Base-by-base conservation (phyloP, 73 alveolate species). In the Blepharisma stoltei region DNA sequence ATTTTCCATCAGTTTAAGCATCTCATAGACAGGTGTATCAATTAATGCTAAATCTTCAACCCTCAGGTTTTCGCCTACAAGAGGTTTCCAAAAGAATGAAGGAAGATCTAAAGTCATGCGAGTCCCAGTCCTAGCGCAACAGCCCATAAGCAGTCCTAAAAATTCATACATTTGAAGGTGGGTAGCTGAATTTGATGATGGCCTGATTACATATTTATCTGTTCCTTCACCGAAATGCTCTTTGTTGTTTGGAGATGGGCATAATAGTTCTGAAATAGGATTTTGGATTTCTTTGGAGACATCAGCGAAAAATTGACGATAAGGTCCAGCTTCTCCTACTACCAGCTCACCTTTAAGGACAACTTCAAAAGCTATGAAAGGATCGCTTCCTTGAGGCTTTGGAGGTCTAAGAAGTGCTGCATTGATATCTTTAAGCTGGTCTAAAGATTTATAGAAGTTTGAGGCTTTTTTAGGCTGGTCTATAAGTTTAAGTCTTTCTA, bases 321-420 rank as follows among this genome's bases (percentile, higher is more conserved):
- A 96, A 18, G 99, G 99, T 4, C 99, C 99, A 6, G 98, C 97
- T 73, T 91, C 94, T 32, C 99, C 99, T 65, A 93, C 96, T 21
- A 96, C 99, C 73, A 87, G 93, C 80, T 96, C 99, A 53, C 98
- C 98, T 83, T 89, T 96, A 78, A 95, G 93, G 66, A 86, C 87
- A 11, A 95, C 94, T 73, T 93, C 93, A 80, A 96, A 96, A 54
- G 98, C 94, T 38, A 96, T 75, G 86, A 92, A 95, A 45, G 99
- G 99, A 55, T 96, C 99, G 7, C 97, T 88, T 52, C 98, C 98
- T 55, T 83, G 67, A 20, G 98, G 98, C 70, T 86, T 87, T 48
- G 79, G 90, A 5, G 98, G 98, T 50, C 98, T 70, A 20, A 93
- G 78, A 6, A 69, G 68, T 7, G 97, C 88, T 6, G 91, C 73